phyloP scores from a whole-genome alignment of 768 basidiomycete species.

The Russula vinacea region DNA sequence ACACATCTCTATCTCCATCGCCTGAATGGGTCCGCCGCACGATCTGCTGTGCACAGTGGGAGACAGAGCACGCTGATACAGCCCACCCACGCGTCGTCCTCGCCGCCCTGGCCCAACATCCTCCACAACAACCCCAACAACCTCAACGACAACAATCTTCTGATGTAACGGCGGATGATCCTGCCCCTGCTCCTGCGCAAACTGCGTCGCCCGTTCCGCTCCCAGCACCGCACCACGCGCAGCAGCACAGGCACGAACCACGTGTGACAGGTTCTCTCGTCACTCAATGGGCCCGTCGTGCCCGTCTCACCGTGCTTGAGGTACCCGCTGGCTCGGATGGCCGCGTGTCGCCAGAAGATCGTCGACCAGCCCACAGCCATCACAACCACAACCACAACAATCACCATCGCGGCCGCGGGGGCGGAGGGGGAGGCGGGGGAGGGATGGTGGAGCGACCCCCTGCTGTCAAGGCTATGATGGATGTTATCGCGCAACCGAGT shows the following conservation, averaged over 20 bases:
- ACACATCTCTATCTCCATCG: constrained; percentile 40
- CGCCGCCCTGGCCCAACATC: constrained; percentile 43
- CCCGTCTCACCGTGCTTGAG: constrained; percentile 55
- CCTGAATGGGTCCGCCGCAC: constrained; percentile 86
- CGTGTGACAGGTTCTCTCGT: constrained; percentile 64
- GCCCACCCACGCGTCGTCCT: constrained; percentile 53
- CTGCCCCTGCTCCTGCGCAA: constrained; percentile 15
- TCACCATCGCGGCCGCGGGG: constrained; percentile 22
- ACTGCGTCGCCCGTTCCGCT: constrained; percentile 57
- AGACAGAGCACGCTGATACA: constrained; percentile 51
- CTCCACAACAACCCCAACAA: neutral
- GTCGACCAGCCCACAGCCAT: constrained; percentile 25
- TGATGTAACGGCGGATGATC: neutral
- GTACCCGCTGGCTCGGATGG: constrained; percentile 36
- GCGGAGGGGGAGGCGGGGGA: constrained; percentile 38
- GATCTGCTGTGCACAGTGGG: constrained; percentile 80
- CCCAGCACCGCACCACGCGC: constrained; percentile 48
- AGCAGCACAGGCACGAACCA: constrained; percentile 55
- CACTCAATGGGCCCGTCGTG: constrained; percentile 62
- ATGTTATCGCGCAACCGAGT: constrained; percentile 66
- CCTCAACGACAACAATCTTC: neutral
- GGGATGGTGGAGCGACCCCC: constrained; percentile 72
- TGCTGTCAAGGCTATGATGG: constrained; percentile 81
- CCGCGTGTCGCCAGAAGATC: constrained; percentile 35
- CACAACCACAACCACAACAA: constrained; percentile 21